Evolutionary conservation across 169 alveolate genomes (phyloP).

Genomic region (Cryptosporidium andersoni): DNA sequence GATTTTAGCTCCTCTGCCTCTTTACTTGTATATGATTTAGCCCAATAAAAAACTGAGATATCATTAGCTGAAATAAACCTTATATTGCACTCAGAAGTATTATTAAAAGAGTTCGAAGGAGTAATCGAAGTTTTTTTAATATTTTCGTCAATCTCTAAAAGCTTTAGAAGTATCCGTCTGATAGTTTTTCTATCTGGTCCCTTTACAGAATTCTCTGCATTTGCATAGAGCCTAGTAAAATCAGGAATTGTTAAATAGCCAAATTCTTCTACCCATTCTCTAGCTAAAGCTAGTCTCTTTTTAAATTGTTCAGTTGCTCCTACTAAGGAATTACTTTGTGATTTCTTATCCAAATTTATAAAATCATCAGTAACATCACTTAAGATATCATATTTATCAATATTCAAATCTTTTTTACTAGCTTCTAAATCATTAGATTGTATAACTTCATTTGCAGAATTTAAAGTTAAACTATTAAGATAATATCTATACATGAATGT

Average conservation of each 20-base stretch:
- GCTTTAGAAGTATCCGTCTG: conserved; percentile 21
- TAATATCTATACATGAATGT: conserved; percentile 70
- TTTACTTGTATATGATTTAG: conserved; percentile 20
- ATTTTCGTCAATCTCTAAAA: conserved; percentile 25
- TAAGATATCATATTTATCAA: background rate
- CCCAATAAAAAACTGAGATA: conserved; percentile 33
- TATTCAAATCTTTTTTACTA: background rate
- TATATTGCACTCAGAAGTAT: background rate
- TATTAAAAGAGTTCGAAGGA: conserved; percentile 8
- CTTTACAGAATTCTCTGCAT: conserved; percentile 24
- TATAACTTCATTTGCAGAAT: background rate
- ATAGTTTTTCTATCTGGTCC: conserved; percentile 71
- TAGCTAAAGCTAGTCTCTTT: conserved; percentile 19
- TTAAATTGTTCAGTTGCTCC: conserved; percentile 54
- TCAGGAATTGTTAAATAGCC: conserved; percentile 57
- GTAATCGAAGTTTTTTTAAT: conserved; percentile 25
- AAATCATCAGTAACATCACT: conserved; percentile 6
- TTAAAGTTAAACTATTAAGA: background rate
- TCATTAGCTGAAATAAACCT: conserved; percentile 7
- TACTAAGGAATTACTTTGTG: background rate
- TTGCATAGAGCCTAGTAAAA: conserved; percentile 40
- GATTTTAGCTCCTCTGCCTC: conserved; percentile 43
- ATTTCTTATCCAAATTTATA: background rate
- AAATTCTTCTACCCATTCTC: conserved; percentile 49
- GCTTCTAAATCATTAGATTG: conserved; percentile 4